Percentiles rank a stretch among this genome's conserved stretches.
phyloP scores from a whole-genome alignment of 2,329 filamentous ascomycete genomes.

The Xylaria sp. region DNA sequence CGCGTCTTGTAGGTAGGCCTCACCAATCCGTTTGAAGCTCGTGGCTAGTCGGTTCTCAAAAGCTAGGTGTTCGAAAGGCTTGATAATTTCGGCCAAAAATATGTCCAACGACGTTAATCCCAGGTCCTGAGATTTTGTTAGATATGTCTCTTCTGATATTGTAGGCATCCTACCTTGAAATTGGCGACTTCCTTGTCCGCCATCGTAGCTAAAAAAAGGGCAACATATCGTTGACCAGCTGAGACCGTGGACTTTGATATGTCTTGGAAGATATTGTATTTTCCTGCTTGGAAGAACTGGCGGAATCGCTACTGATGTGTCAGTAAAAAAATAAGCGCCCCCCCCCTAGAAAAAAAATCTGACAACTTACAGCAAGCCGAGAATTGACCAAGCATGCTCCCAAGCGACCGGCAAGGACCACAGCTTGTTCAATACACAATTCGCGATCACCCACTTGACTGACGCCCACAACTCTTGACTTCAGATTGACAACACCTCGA shows the following conservation, averaged over 20 bases:
- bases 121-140: constrained; percentile 50
- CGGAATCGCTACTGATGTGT: constrained; percentile 51
- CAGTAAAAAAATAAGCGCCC: constrained; percentile 39
- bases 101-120: constrained; percentile 59
- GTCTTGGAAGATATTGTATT: constrained; percentile 61
- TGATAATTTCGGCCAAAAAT: constrained; percentile 64
- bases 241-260: constrained; percentile 53
- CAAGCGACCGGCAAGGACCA: constrained; percentile 58
- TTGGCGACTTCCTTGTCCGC: constrained; percentile 59
- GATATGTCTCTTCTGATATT: constrained; percentile 12
- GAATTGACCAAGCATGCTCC: constrained; percentile 57
- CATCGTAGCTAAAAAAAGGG: constrained; percentile 63
- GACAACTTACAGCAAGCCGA: constrained; percentile 53
- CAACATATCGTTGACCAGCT: constrained; percentile 56
- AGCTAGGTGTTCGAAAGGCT: constrained; percentile 57
- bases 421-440: constrained; percentile 56
- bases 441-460: constrained; percentile 41
- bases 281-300: constrained; percentile 58
- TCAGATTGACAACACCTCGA: constrained; percentile 51
- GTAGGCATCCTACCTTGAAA: constrained; percentile 50
- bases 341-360: constrained; percentile 2
- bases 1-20: constrained; percentile 56
- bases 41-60: constrained; percentile 63
- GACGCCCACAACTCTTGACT: constrained; percentile 39
- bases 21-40: constrained; percentile 54